Base-by-base conservation (phyloP, 202 grass and related monocot genomes). In the Miscanthus sacchariflorus region DNA sequence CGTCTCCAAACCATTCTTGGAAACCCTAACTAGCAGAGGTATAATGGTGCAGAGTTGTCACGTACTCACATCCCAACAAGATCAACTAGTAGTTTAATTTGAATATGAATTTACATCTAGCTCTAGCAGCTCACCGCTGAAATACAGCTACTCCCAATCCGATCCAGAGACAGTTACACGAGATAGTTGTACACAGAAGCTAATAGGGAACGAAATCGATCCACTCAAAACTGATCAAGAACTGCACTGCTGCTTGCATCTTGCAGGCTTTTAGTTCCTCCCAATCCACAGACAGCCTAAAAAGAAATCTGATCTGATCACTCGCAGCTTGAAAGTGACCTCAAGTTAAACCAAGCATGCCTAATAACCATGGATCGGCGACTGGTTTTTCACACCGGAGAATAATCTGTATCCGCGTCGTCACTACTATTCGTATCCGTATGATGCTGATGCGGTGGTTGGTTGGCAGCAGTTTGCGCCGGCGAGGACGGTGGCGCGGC, bases 401-500 rank as follows among this genome's bases (percentile, higher is more conserved):
- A 64, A 2, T 38, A 63, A 2, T 39, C 2, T 15, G 7, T 23
- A 11, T 15, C 9, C 0, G 50, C 50, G 30, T 59, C 50, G 0
- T 0, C 0, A 25, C 17, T 52, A 58, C 2, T 19, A 19, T 2
- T 14, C 44, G 70, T 64, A 43, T 79, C 56, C 35, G 12, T 25
- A 15, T 0, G 54, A 45, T 21, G 50, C 36, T 0, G 54, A 21
- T 21, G 50, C 36, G 70, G 11, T 17, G 54, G 17, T 10, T 6
- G 83, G 24, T 6, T 9, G 49, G 25, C 15, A 0, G 33, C 15
- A 0, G 33, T 3, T 23, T 4, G 33, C 50, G 35, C 12, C 14
- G n/a, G 19, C 38, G 66, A 76, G 87, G 10, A 93, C 87, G 39
- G 43, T 21, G 14, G 81, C 54, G 21, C 93, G 86, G 86, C 93